Base-by-base conservation (phyloP, 2,329 filamentous ascomycete genomes). In the Coniochaeta prunicola region DNA sequence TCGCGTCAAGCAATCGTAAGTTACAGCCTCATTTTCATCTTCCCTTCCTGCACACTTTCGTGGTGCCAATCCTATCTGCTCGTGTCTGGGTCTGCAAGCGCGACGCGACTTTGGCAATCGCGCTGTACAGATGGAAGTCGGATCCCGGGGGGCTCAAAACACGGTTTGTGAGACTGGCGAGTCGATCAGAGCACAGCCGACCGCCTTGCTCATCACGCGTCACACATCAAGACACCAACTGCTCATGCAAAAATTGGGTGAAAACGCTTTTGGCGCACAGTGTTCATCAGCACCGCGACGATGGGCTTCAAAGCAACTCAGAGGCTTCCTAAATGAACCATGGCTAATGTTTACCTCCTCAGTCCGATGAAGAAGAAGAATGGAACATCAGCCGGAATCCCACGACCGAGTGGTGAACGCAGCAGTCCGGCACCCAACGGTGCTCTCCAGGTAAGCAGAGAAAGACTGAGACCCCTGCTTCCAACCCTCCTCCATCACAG, bases 281-380 rank as follows among this genome's bases (percentile, higher is more conserved):
- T 50, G n/a, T 17, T 12, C 30, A 6, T 9, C 45, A 50, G 3
- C n/a, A 6, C 45, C 15, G 13, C 24, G 13, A 50, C 12, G 45
- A 50, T 30, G 45, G n/a, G 26, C 45, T 12, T 30, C n/a, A 28
- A 26, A 13, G 42, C 24, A 24, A 3, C 4, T 21, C n/a, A 12
- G n/a, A 28, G 4, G 42, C 42, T 13, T 24, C 45, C 30, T 17
- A 8, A 15, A 4, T 30, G 45, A 30, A 50, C 21, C 6, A 30
- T 30, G 45, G 45, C 45, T 50, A 50, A 50, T 30, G 45, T 55
- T 57, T 66, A 56, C 65, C 63, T 68, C 60, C 63, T 55, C 70
- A 92, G 89, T 64, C 89, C 89, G 50, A 81, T 88, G 72, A 92
- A 92, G 77, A 91, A 89, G 76, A 88, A 87, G 72, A 80, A 80